Percentiles rank a stretch among this genome's conserved stretches.
Evolutionary conservation across 805 yeast species (phyloP).

Genomic region (Candida loeiensis): DNA sequence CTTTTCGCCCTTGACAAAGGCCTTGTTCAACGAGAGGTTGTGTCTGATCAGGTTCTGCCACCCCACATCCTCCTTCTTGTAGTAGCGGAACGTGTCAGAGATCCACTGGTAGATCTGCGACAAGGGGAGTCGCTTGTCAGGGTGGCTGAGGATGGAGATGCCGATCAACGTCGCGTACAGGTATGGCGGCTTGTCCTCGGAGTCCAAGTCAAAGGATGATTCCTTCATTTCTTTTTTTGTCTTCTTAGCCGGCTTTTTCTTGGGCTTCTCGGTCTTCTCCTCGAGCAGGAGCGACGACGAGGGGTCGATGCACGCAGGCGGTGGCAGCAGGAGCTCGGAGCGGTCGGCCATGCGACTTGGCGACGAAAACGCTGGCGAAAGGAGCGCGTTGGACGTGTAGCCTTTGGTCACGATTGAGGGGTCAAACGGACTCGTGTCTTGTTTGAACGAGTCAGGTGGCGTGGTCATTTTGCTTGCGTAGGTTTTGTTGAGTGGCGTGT

Average conservation of each 20-base stretch:
- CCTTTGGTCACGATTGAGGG: conserved; percentile 17
- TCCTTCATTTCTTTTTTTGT: conserved; percentile 27
- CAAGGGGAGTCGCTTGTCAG: conserved; percentile 40
- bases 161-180: conserved; percentile 93
- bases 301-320: conserved; percentile 15
- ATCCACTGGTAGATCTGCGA: conserved; percentile 90
- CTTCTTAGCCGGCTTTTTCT: conserved; percentile 11
- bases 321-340: conserved; percentile 12
- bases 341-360: conserved; percentile 34
- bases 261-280: conserved; percentile 21
- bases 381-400: conserved; percentile 13
- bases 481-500: conserved; percentile 1
- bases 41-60: conserved; percentile 99
- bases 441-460: conserved; percentile 28
- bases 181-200: conserved; percentile 81
- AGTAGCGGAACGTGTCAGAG: conserved; percentile 76
- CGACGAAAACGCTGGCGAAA: conserved; percentile 47
- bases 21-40: conserved; percentile 87
- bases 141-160: conserved; percentile 85
- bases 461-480: conserved; percentile 26
- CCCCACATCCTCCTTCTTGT: conserved; percentile 81
- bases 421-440: conserved; percentile 15
- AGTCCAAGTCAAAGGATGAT: conserved; percentile 42
- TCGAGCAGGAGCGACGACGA: conserved; percentile 14
- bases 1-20: conserved; percentile 85